Evolutionary conservation across 2,329 filamentous ascomycete genomes (phyloP), one percentile per base, ranked within the genome.

Genomic region (Phyllosticta citriasiana): DNA sequence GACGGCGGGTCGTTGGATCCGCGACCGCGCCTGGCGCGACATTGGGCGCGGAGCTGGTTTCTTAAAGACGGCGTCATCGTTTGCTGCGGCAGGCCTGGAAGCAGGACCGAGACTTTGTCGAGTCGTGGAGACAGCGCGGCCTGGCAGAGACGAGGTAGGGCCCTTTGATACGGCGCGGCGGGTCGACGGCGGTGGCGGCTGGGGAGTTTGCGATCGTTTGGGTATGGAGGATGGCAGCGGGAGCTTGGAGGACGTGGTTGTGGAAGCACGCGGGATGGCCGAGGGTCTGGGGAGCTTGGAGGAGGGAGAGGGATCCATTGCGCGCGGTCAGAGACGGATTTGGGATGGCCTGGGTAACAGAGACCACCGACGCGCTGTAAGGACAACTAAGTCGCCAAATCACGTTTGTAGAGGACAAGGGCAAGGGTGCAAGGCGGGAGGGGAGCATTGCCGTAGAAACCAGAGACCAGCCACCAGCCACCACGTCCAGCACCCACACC

Each of bases 211-310:
- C 14, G 22, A 53, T 7, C 74, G 40, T 73, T 55, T 24, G 19
- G 59, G 47, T 35, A 33, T 51, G 22, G 54, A 25, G 12, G 69
- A 63, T 71, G 52, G 57, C 66, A 52, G 74, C 72, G 53, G 76
- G 55, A 84, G 73, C 65, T 79, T 78, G 24, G 82, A 84, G 53
- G 77, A 75, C 53, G 81, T 76, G 57, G 84, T 69, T 57, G 69
- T 71, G 51, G 74, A 73, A 19, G 69, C 63, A 27, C 71, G 67
- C 7, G 68, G 63, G 55, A 62, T 55, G 51, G 22, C 27, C 19
- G 60, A 62, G 52, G 60, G 25, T 59, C 71, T 66, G 3, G 67
- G 63, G 54, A 62, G 57, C 51, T 33, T 52, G 14, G 60, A 62
- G 35, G 59, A 55, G 25, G 69, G 64, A 6, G 66, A 63, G 26